Evolutionary conservation across 495 filamentous ascomycete genomes (phyloP), one percentile per base, ranked within the genome.

Genomic region (Podospora bellae-mahoneyi): DNA sequence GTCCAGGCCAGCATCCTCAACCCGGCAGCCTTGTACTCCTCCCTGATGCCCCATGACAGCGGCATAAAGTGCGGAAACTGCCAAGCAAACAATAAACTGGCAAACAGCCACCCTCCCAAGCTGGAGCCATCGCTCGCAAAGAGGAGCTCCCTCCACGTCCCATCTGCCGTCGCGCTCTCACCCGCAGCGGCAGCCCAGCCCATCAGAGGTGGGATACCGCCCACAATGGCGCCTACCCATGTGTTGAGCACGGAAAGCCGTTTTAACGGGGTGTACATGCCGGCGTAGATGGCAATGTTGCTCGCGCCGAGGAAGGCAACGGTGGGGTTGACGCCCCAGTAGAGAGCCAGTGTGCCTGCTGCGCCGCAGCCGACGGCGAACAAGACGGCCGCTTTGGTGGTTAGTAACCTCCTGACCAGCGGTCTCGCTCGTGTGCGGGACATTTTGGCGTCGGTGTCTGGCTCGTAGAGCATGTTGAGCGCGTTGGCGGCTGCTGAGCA

Each of bases 1-100:
- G 88, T 86, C 92, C 94, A 98, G 66, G 82, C 85, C 26, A 97
- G 85, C 95, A 99, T 99, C 68, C 89, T 83, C 77, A 97, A 92
- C 0, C 95, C 95, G 0, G 93, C 95, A 6, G 83, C 82, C 70
- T 87, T 89, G 80, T 99, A 99, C 73, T 99, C 96, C 1, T 96
- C 90, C 7, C 92, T 84, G 66, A 98, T 95, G 10, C 86, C 79
- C 85, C 92, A 95, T 26, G 90, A 93, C 10, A 99, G 82, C 0
- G 93, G 89, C 82, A 97, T 97, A 82, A 99, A 99, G 76, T 99
- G 95, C 15, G 95, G 92, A 74, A 98, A 98, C 77, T 99, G 95
- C 95, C 95, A 99, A 1, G 93, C 91, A 68, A 97, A 96, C 6
- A 99, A 81, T 34, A 97, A 79, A 0, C 85, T 87, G 5, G 91